These are phyloP conservation scores for Penicillium subrubescens DNA, from an alignment of 495 filamentous ascomycete genomes.

Conservation along the genomic window DNA sequence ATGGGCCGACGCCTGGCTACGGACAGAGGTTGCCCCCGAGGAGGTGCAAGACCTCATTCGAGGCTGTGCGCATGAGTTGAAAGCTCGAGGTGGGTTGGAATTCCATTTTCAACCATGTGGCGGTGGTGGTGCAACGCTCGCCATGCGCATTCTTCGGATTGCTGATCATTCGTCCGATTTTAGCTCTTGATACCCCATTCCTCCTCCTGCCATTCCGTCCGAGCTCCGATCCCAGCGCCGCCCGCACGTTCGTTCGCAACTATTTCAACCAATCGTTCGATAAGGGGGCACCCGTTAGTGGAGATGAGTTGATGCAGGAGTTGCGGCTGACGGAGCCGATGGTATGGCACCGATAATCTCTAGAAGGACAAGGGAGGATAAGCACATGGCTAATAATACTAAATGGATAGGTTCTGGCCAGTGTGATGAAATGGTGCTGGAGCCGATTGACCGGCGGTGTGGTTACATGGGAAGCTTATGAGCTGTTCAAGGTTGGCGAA, in stretches of 20 bases:
- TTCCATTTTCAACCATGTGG: constrained; percentile 29
- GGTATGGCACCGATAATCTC: constrained; percentile 51
- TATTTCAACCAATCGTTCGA: constrained; percentile 70
- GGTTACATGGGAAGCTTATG: constrained; percentile 96
- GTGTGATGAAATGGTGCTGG: constrained; percentile 99
- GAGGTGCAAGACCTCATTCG: constrained; percentile 86
- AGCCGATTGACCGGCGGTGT: constrained; percentile 88
- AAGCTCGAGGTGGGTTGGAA: constrained; percentile 79
- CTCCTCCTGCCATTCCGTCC: constrained; percentile 95
- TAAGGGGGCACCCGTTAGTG: constrained; percentile 53
- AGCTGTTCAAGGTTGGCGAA: constrained; percentile 93
- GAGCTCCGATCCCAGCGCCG: constrained; percentile 84
- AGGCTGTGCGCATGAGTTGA: constrained; percentile 87
- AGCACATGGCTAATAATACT: constrained; percentile 5
- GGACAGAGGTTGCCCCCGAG: constrained; percentile 82
- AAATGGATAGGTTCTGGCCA: constrained; percentile 73
- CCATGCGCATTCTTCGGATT: constrained; percentile 32
- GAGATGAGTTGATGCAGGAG: constrained; percentile 77
- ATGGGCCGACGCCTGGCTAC: constrained; percentile 89
- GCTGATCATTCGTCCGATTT: constrained; percentile 38
- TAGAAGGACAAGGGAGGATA: background rate
- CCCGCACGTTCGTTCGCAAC: constrained; percentile 89
- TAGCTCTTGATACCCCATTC: constrained; percentile 88
- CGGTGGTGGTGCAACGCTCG: constrained; percentile 22
- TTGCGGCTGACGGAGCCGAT: constrained; percentile 91